Conservation (phyloP, 2,329 filamentous ascomycete genomes). For the Diaporthe velutina region DNA sequence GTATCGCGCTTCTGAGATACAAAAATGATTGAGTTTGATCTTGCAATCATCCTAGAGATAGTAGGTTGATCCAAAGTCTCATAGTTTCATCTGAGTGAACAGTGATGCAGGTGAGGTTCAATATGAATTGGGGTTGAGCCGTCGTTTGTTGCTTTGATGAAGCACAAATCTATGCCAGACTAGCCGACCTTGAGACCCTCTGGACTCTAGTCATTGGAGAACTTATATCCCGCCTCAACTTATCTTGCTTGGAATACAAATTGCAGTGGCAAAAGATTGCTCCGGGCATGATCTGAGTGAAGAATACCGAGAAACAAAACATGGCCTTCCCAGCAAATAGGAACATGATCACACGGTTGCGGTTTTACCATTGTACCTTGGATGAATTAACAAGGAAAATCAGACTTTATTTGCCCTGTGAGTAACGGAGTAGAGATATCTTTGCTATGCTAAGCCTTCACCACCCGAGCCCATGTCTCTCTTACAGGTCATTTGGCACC, state of each 20-base stretch:
- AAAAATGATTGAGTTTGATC: neutral
- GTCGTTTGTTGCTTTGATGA: too few relatives aligned
- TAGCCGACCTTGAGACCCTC: too few relatives aligned
- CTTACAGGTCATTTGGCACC: constrained; percentile 15
- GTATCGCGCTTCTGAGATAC: neutral
- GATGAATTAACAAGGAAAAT: neutral
- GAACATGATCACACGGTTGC: too few relatives aligned
- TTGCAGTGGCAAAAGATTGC: too few relatives aligned
- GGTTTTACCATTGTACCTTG: neutral
- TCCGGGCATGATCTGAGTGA: too few relatives aligned
- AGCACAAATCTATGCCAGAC: too few relatives aligned
- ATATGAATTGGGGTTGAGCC: too few relatives aligned
- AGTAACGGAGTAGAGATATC: constrained; percentile 1
- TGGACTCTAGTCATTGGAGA: too few relatives aligned
- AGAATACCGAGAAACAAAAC: neutral
- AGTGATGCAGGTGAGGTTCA: too few relatives aligned
- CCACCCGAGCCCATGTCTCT: fast-evolving
- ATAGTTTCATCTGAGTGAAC: too few relatives aligned
- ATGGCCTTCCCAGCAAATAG: neutral
- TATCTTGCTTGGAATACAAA: too few relatives aligned
- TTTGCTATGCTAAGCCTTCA: neutral
- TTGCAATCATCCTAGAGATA: neutral
- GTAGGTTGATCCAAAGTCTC: neutral
- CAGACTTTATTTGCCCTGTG: neutral
- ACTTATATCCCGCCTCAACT: too few relatives aligned